Evolutionary conservation across 1,139 yeast genomes (phyloP).

Genomic region (Scheffersomyces quercinus): DNA sequence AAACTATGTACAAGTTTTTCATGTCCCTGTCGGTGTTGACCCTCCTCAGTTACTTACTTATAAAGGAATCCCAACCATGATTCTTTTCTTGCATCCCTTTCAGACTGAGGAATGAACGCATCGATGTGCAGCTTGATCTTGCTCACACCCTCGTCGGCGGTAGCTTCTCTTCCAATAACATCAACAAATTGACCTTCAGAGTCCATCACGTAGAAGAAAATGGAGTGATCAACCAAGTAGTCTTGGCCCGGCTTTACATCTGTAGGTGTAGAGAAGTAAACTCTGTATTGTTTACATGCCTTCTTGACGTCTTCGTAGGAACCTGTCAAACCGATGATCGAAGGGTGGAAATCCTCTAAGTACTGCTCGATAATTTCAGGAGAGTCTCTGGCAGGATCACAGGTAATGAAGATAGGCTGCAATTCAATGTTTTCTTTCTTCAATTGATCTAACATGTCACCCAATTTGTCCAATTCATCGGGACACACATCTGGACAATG

Average conservation of each 20-base stretch:
- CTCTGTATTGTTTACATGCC: constrained; percentile 85
- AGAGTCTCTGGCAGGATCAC: constrained; percentile 93
- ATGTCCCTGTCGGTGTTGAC: neutral
- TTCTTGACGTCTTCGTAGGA: constrained; percentile 79
- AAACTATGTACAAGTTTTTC: too few species aligned
- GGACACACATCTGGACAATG: constrained; percentile 99
- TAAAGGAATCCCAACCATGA: constrained; percentile 59
- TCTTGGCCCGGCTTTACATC: constrained; percentile 93
- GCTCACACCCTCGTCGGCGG: constrained; percentile 74
- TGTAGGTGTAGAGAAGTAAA: constrained; percentile 94
- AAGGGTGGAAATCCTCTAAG: constrained; percentile 83
- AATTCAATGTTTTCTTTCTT: constrained; percentile 56
- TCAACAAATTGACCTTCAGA: constrained; percentile 95
- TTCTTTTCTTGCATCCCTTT: constrained; percentile 58
- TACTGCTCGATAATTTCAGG: constrained; percentile 82
- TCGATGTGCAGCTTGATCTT: constrained; percentile 76
- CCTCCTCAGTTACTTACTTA: constrained; percentile 20
- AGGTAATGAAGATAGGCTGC: constrained; percentile 88
- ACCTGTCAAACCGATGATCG: constrained; percentile 89
- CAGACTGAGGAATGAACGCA: constrained; percentile 71
- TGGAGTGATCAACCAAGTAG: constrained; percentile 93
- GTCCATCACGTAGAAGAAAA: constrained; percentile 94
- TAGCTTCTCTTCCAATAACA: constrained; percentile 89
- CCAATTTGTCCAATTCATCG: constrained; percentile 90
- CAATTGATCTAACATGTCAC: constrained; percentile 69